Percentiles rank a stretch among this genome's conserved stretches.
Evolutionary conservation across 2,329 filamentous ascomycete genomes (phyloP).

Genomic region (Coniella lustricola): DNA sequence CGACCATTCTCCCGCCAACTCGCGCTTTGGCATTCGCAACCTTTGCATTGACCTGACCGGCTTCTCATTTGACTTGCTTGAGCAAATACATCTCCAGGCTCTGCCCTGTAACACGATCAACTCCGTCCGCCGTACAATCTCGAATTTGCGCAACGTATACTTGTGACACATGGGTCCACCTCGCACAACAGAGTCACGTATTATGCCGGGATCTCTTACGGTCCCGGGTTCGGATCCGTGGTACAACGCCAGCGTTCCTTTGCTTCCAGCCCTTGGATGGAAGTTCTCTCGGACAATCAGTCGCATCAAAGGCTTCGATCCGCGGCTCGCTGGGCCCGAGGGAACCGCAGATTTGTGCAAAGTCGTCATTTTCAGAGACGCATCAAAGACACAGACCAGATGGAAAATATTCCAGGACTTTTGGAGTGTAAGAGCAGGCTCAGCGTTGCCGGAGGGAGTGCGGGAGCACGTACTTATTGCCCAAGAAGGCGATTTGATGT

Average conservation of each 20-base stretch:
- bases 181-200: conserved; percentile 1
- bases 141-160: conserved; percentile 3
- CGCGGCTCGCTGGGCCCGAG: background rate
- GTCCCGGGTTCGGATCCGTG: background rate
- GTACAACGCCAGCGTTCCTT: conserved; percentile 5
- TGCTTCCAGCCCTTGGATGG: background rate
- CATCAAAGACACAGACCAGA: background rate
- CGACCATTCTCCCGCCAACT: background rate
- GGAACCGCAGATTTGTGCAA: background rate
- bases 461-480: background rate
- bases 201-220: background rate
- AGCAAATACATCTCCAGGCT: background rate
- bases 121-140: background rate
- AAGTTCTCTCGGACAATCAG: background rate
- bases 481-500: background rate
- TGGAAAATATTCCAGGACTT: background rate
- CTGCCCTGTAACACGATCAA: background rate
- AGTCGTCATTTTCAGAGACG: background rate
- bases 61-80: background rate
- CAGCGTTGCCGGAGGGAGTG: background rate
- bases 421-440: background rate
- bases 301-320: background rate
- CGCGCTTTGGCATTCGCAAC: conserved; percentile 3
- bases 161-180: background rate
- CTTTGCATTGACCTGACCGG: conserved; percentile 1